A percentile compares a stretch with the other conserved stretches of the same genome.
These are phyloP conservation scores for Ambispora gerdemannii DNA, from an alignment of 192 early-diverging fungal species.

Conservation along the genomic window DNA sequence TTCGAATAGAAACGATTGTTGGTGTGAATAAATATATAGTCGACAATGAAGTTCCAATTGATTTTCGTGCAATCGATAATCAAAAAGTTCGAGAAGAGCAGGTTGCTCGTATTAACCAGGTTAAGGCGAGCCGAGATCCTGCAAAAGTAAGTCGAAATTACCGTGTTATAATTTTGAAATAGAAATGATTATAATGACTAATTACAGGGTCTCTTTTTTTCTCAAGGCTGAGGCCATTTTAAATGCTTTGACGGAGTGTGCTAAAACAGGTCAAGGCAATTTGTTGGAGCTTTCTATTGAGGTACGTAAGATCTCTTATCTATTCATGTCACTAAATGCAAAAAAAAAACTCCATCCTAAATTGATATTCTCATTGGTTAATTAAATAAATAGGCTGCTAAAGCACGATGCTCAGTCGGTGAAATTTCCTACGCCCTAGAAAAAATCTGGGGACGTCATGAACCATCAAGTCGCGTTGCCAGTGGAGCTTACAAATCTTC, in stretches of 20 bases:
- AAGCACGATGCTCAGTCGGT: constrained; percentile 77
- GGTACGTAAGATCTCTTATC: constrained; percentile 32
- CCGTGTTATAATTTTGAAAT: neutral
- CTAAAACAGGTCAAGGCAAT: constrained; percentile 65
- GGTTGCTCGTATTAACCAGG: constrained; percentile 58
- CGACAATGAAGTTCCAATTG: constrained; percentile 59
- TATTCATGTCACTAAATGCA: no score
- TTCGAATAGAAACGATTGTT: constrained; percentile 74
- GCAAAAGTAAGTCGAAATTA: constrained; percentile 38
- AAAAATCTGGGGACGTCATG: constrained; percentile 79
- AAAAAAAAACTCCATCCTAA: no score
- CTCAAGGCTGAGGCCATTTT: constrained; percentile 55
- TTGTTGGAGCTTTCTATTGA: constrained; percentile 71
- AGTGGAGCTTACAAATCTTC: constrained; percentile 83
- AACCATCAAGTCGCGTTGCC: constrained; percentile 75
- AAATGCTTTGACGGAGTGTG: constrained; percentile 65
- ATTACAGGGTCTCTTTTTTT: neutral
- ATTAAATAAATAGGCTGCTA: constrained; percentile 53
- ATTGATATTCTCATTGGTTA: neutral
- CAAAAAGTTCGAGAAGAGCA: constrained; percentile 63
- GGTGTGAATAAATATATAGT: constrained; percentile 88
- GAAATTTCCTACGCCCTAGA: constrained; percentile 83
- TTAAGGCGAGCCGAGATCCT: constrained; percentile 55
- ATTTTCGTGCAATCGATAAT: constrained; percentile 83
- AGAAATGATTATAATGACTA: neutral